Evolutionary conservation across 2,329 filamentous ascomycete genomes (phyloP), one percentile per base, ranked within the genome.

Genomic region (Talaromyces albobiverticillius): DNA sequence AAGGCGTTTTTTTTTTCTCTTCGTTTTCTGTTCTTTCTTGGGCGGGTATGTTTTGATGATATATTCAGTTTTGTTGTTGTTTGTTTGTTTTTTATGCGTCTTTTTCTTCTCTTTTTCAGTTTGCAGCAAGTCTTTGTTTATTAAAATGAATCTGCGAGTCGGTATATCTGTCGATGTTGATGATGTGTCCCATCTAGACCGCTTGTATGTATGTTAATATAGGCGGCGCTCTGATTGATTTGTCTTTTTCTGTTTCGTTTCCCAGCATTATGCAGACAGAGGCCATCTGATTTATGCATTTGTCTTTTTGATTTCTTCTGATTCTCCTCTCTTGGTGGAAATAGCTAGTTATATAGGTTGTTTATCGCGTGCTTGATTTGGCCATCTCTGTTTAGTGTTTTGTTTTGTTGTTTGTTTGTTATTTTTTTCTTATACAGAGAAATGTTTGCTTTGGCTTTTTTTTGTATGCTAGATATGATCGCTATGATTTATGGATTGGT

Each of bases 231-330:
- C 16, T 43, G 46, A 34, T 31, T 55, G 54, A 60, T 59, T 58
- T 55, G 51, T 16, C 58, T 55, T 56, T 56, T 58, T 62, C 53
- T 55, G 57, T 54, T 53, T 55, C 31, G 54, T 60, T 58, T 60
- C 58, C 66, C 57, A n/a, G n/a, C 59, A 45, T 25, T 50, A 64
- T 66, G 60, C 61, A 60, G 53, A n/a, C n/a, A n/a, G n/a, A n/a
- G n/a, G n/a, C n/a, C n/a, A n/a, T n/a, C n/a, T n/a, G n/a, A n/a
- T n/a, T n/a, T n/a, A n/a, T 63, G 60, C 61, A 61, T 58, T 59
- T 58, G 25, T 23, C 11, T 31, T 5, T 26, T n/a, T 31, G 42
- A 45, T 45, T 45, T n/a, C 18, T 18, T 2, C 10, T 26, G 18
- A 20, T 46, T 20, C 38, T 51, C 48, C 38, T 51, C 38, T 51